These are phyloP conservation scores for Linanthus parryae DNA, from an alignment of 148 eudicot species.

Conservation along the genomic window DNA sequence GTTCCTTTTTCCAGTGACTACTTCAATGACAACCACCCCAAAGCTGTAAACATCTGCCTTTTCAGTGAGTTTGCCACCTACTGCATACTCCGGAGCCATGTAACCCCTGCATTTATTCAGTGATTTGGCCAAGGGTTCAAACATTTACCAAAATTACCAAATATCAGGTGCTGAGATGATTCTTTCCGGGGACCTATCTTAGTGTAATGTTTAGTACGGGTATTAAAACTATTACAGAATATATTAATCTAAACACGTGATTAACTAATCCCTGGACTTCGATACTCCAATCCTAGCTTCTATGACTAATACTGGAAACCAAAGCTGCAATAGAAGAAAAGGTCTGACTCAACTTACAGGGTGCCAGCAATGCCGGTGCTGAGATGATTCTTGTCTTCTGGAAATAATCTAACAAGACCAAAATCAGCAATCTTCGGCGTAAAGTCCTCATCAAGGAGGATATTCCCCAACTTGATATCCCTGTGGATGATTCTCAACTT, in stretches of 20 bases:
- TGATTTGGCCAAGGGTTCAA: too few species aligned
- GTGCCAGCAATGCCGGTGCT: slow-evolving; percentile 73
- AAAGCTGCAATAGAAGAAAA: too few species aligned
- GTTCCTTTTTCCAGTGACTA: slow-evolving; percentile 34
- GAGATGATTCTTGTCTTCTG: slow-evolving; percentile 47
- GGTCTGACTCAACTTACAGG: slow-evolving; percentile 34
- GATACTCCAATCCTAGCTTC: too few species aligned
- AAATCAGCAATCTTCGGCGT: slow-evolving; percentile 58
- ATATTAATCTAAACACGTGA: too few species aligned
- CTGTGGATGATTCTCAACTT: slow-evolving; percentile 50
- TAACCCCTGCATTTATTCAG: slow-evolving; percentile 60
- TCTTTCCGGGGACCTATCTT: too few species aligned
- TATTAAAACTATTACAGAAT: too few species aligned
- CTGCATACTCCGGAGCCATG: slow-evolving; percentile 63
- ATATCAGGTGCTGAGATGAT: too few species aligned
- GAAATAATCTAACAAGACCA: slow-evolving; percentile 47
- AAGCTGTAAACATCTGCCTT: slow-evolving; percentile 59
- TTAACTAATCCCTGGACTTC: too few species aligned
- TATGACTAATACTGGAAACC: too few species aligned
- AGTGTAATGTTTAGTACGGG: too few species aligned
- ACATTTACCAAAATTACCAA: too few species aligned
- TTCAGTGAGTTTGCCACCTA: slow-evolving; percentile 39
- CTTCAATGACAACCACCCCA: slow-evolving; percentile 45
- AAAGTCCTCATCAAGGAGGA: slow-evolving; percentile 41
- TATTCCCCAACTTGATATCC: slow-evolving; percentile 47